Evolutionary conservation across 2,329 filamentous ascomycete genomes (phyloP), one percentile per base, ranked within the genome.

Genomic region (Neonectria magnoliae): DNA sequence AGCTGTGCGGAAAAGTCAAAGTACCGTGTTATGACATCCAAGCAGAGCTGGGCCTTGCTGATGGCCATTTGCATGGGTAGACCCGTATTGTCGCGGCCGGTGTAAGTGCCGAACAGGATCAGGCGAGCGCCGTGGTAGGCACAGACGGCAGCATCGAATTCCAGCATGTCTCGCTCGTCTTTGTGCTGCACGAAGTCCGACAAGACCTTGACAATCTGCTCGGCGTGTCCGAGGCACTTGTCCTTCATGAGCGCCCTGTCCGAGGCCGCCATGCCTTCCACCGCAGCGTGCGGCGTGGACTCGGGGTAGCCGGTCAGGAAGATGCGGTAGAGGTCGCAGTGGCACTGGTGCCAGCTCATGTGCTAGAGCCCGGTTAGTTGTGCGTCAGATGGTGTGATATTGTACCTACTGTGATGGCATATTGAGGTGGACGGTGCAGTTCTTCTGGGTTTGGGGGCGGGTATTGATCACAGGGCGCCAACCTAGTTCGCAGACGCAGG

Each of bases 241-340:
- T 73, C 72, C 44, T 72, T 74, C 72, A 74, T 74, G 8, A 72
- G 9, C 0, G 64, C 56, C 16, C 65, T 66, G 5, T 74, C 72
- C 0, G 69, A 27, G 3, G 61, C 54, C 65, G 73, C 45, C 66
- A 74, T 68, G 70, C 79, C 67, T 71, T 74, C 78, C 2, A 72
- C 65, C 1, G 71, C 65, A 6, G 76, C 73, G 20, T 80, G 75
- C 2, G 71, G 81, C 0, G 81, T 78, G 0, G 80, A 77, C 50
- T 83, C 81, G 4, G 76, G 78, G 47, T 80, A 83, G 13, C 76
- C 79, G 2, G 76, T 75, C 3, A 83, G 68, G 5, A 82, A 76
- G n/a, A 82, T 76, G 2, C 81, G 79, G 58, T 83, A 82, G 5
- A 83, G 64, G 52, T 83, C 81, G 66, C 80, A 82, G 57, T 82